phyloP scores from a whole-genome alignment of 2,329 filamentous ascomycete species.

The Aaosphaeria arxii region DNA sequence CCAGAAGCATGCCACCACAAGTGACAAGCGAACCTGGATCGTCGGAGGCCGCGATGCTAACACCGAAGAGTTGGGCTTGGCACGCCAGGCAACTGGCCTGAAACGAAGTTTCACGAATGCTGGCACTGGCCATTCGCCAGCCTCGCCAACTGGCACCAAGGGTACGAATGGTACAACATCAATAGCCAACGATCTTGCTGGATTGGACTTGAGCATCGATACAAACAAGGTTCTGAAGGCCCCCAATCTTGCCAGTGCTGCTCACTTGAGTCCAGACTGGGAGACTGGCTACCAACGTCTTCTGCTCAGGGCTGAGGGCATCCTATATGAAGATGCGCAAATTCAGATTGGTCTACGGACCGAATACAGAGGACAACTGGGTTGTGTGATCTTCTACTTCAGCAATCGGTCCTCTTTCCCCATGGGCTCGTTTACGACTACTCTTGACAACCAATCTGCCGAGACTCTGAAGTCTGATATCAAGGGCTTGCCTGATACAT shows the following conservation, averaged over 20 bases:
- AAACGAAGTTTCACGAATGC: constrained; percentile 77
- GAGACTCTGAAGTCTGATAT: constrained; percentile 79
- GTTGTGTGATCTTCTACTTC: constrained; percentile 93
- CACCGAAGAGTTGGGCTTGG: constrained; percentile 77
- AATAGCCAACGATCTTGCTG: constrained; percentile 61
- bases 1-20: constrained; percentile 88
- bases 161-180: constrained; percentile 52
- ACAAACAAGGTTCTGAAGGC: constrained; percentile 58
- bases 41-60: constrained; percentile 97
- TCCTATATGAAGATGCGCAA: constrained; percentile 93
- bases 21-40: constrained; percentile 95
- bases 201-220: constrained; percentile 72
- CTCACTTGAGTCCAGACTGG: constrained; percentile 93
- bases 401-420: constrained; percentile 85
- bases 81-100: constrained; percentile 70
- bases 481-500: constrained; percentile 83
- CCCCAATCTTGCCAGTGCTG: constrained; percentile 86
- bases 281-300: constrained; percentile 84
- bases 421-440: constrained; percentile 91
- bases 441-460: constrained; percentile 68
- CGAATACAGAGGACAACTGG: constrained; percentile 93
- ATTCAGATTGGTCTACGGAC: constrained; percentile 89
- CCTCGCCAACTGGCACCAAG: constrained; percentile 14
- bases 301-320: constrained; percentile 74
- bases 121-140: constrained; percentile 27